Evolutionary conservation across 2,329 filamentous ascomycete genomes (phyloP).

Genomic region (Aspergillus oerlinghausenensis): DNA sequence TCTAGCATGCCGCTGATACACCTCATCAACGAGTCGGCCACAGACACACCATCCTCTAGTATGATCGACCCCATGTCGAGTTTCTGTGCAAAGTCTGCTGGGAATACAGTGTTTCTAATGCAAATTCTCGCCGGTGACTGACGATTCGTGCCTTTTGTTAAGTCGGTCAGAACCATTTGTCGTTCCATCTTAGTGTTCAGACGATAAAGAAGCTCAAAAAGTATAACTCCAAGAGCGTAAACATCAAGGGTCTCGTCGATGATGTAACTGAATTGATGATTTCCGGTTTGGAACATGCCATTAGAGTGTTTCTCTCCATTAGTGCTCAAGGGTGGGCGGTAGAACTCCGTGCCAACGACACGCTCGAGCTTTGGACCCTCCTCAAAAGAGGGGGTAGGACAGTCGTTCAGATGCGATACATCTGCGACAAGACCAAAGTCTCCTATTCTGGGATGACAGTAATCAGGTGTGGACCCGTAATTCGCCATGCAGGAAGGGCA

Average conservation of each 20-base stretch:
- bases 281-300: not conserved
- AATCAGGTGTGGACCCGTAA: conserved; percentile 28
- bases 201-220: conserved; percentile 57
- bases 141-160: conserved; percentile 28
- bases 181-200: conserved; percentile 51
- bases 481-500: conserved; percentile 44
- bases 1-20: conserved; percentile 43
- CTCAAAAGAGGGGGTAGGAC: conserved; percentile 16
- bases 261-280: conserved; percentile 15
- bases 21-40: conserved; percentile 30
- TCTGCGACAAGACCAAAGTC: conserved; percentile 64
- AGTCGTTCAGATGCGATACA: conserved; percentile 40
- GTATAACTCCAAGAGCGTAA: conserved; percentile 58
- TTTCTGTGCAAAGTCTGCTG: conserved; percentile 35
- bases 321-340: conserved; percentile 46
- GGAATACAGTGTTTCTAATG: conserved; percentile 24
- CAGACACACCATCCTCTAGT: conserved; percentile 21
- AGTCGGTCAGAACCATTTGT: conserved; percentile 36
- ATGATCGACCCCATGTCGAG: conserved; percentile 28
- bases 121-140: not conserved
- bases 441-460: conserved; percentile 58
- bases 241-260: conserved; percentile 55
- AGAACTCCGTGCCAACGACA: conserved; percentile 59
- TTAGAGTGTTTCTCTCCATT: conserved; percentile 4
- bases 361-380: conserved; percentile 28